Percentiles rank a stretch among this genome's conserved stretches.
phyloP scores from a whole-genome alignment of 192 early-diverging fungal species.

The Entomortierella chlamydospora region DNA sequence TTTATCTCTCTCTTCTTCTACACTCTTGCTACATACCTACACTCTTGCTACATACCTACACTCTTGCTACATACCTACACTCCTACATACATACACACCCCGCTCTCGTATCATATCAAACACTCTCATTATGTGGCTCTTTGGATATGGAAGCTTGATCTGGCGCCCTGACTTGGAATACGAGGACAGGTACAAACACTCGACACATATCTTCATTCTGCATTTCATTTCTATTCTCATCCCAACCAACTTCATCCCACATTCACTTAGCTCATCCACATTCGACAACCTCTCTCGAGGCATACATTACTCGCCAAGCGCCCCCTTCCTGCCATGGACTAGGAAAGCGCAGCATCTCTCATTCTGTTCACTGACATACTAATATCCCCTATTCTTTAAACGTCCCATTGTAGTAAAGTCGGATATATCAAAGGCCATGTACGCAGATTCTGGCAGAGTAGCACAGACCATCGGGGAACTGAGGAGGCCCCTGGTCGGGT shows the following conservation, averaged over 20 bases:
- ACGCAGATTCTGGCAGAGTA: constrained; percentile 85
- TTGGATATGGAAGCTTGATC: constrained; percentile 69
- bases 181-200: constrained; percentile 56
- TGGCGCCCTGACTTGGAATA: constrained; percentile 68
- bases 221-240: constrained; percentile 1
- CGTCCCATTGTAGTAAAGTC: constrained; percentile 46
- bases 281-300: too few species aligned
- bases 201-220: not conserved
- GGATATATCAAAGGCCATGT: constrained; percentile 78
- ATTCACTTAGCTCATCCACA: not conserved
- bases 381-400: too few species aligned
- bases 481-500: constrained; percentile 82
- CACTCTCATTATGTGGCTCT: constrained; percentile 61
- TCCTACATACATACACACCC: not conserved
- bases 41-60: too few species aligned
- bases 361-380: too few species aligned
- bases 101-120: not conserved
- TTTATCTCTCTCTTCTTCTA: not conserved
- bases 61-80: not conserved
- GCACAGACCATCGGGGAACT: constrained; percentile 90
- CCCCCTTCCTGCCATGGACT: too few species aligned
- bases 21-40: too few species aligned
- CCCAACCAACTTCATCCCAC: too few species aligned
- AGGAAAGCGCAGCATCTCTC: too few species aligned
- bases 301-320: too few species aligned